Evolutionary conservation across 768 basidiomycete species (phyloP).

Genomic region (Leccinum longicurvipes): DNA sequence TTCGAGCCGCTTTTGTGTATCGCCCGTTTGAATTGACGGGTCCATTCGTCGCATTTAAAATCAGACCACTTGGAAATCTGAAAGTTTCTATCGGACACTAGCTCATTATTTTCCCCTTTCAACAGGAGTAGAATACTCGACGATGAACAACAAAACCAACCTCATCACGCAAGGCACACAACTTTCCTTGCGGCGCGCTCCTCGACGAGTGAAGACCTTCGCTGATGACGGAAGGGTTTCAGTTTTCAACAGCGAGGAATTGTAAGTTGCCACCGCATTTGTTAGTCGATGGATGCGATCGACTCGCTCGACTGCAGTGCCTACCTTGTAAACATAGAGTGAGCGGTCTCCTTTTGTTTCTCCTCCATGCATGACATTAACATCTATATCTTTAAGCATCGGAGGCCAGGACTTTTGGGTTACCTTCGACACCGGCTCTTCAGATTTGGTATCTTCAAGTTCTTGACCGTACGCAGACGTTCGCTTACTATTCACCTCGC

Average conservation of each 20-base stretch:
- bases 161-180: conserved; percentile 22
- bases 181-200: conserved; percentile 23
- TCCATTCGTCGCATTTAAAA: conserved; percentile 10
- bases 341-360: conserved; percentile 1
- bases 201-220: conserved; percentile 15
- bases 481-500: conserved; percentile 2
- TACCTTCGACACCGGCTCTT: conserved; percentile 55
- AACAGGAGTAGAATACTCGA: background rate
- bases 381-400: conserved; percentile 30
- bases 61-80: conserved; percentile 2
- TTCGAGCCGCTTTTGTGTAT: background rate
- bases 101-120: background rate
- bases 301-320: conserved; percentile 27
- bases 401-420: conserved; percentile 43
- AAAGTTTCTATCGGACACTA: background rate
- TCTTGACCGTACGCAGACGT: background rate
- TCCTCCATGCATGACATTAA: background rate
- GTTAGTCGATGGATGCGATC: background rate
- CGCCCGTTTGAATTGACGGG: conserved; percentile 10
- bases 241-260: conserved; percentile 32
- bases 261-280: conserved; percentile 25
- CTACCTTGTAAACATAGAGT: conserved; percentile 40
- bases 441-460: conserved; percentile 43
- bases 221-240: conserved; percentile 20
- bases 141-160: conserved; percentile 14